These are phyloP conservation scores for Emmonsiellopsis sp. DNA, from an alignment of 2,329 filamentous ascomycete species.

Conservation along the genomic window DNA sequence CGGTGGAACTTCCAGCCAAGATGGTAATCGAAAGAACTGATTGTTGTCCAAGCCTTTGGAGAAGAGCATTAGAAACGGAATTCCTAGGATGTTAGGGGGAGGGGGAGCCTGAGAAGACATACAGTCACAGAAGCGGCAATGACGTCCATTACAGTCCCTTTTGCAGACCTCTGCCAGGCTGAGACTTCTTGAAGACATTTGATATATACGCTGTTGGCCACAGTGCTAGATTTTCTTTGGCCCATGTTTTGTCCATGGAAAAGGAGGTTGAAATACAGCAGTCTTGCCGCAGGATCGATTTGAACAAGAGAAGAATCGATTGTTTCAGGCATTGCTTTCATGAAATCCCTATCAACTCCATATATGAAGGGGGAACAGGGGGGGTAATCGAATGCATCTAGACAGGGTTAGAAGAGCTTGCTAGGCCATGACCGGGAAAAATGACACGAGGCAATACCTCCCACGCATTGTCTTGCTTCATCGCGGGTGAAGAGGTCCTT, in stretches of 20 bases:
- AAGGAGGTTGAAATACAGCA: conserved; percentile 2
- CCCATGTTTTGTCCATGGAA: not conserved
- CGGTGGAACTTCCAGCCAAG: conserved; percentile 2
- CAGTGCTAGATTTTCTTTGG: not conserved
- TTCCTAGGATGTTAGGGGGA: not conserved
- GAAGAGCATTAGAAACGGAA: not conserved
- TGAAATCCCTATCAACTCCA: not conserved
- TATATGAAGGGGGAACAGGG: not conserved
- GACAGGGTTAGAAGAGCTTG: too few relatives aligned
- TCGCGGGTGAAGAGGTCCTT: not conserved
- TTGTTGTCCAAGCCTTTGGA: not conserved
- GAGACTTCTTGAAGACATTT: conserved; percentile 1
- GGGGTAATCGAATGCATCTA: not conserved
- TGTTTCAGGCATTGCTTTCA: conserved; percentile 1
- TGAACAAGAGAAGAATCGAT: conserved; percentile 2
- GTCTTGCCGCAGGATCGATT: not conserved
- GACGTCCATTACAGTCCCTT: not conserved
- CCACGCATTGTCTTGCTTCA: conserved; percentile 1
- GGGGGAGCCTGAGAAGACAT: not conserved
- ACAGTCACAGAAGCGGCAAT: not conserved
- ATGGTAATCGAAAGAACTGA: conserved; percentile 1
- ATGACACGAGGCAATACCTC: not conserved
- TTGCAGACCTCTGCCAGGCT: not conserved
- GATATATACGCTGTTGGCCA: not conserved
- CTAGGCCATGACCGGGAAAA: not conserved